phyloP scores from a whole-genome alignment of 2,329 filamentous ascomycete species.

The Penicillium sp. region DNA sequence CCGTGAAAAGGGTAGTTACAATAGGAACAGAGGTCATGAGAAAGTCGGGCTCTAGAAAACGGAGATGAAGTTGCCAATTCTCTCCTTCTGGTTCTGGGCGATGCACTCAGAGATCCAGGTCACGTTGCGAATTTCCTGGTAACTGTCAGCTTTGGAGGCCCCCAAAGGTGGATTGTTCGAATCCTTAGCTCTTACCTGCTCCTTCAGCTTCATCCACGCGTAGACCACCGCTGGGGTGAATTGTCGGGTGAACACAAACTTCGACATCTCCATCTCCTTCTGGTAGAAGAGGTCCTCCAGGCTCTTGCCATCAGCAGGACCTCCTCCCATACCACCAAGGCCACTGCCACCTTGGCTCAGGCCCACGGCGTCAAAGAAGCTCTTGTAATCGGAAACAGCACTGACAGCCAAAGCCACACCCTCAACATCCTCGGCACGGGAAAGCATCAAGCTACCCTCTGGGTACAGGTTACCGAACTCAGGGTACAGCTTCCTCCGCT shows the following conservation, averaged over 20 bases:
- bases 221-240: conserved; percentile 96
- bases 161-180: neutral
- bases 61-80: conserved; percentile 98
- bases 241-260: conserved; percentile 90
- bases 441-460: conserved; percentile 92
- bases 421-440: conserved; percentile 90
- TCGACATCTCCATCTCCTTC: conserved; percentile 98
- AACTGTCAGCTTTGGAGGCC: conserved; percentile 26
- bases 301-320: conserved; percentile 75
- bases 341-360: conserved; percentile 72
- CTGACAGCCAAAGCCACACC: conserved; percentile 92
- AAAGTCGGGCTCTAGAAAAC: conserved; percentile 67
- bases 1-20: conserved; percentile 23
- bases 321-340: conserved; percentile 76
- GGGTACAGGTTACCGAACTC: conserved; percentile 88
- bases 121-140: conserved; percentile 96
- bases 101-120: conserved; percentile 99
- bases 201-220: conserved; percentile 94
- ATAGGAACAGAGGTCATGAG: conserved; percentile 16
- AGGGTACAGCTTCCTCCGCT: conserved; percentile 95
- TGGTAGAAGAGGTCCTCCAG: conserved; percentile 98
- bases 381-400: conserved; percentile 89
- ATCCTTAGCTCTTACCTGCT: conserved; percentile 70
- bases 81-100: conserved; percentile 98
- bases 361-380: conserved; percentile 90